These are phyloP conservation scores for Podospora anserina DNA, from an alignment of 495 filamentous ascomycete species.

Conservation along the genomic window DNA sequence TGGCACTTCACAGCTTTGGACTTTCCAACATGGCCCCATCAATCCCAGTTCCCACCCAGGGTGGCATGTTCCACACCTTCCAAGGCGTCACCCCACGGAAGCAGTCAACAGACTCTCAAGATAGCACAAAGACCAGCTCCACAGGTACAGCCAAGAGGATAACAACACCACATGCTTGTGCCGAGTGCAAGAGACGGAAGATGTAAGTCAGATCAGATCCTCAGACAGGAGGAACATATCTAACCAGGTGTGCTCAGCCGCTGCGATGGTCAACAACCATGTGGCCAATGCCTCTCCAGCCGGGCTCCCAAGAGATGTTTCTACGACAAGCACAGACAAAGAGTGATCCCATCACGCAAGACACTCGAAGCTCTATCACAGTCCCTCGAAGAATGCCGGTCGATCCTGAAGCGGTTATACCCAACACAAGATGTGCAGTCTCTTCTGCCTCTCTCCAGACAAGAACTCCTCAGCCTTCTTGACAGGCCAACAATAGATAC, in stretches of 20 bases:
- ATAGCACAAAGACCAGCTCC: conserved; percentile 43
- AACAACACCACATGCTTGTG: conserved; percentile 57
- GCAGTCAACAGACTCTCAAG: conserved; percentile 44
- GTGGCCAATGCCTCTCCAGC: conserved; percentile 56
- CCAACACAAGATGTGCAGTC: conserved; percentile 52
- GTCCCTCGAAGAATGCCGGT: conserved; percentile 57
- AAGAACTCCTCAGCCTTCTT: conserved; percentile 50
- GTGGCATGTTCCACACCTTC: conserved; percentile 55
- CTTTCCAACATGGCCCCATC: conserved; percentile 44
- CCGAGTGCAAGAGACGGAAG: conserved; percentile 58
- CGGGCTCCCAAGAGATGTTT: conserved; percentile 56
- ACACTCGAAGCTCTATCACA: conserved; percentile 56
- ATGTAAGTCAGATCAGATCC: conserved; percentile 40
- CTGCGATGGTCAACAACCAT: conserved; percentile 58
- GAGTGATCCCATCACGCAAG: conserved; percentile 58
- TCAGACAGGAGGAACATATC: conserved; percentile 12
- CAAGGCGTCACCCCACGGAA: conserved; percentile 50
- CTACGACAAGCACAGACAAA: conserved; percentile 58
- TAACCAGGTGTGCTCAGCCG: conserved; percentile 38
- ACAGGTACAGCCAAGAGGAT: conserved; percentile 46
- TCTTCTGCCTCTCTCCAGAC: conserved; percentile 49
- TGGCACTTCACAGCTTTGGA: no score
- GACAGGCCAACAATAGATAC: conserved; percentile 44
- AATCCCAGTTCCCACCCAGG: conserved; percentile 48
- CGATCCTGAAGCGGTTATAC: conserved; percentile 53